Conservation (phyloP, 2,329 filamentous ascomycete genomes). For the Cercospora janseana region DNA sequence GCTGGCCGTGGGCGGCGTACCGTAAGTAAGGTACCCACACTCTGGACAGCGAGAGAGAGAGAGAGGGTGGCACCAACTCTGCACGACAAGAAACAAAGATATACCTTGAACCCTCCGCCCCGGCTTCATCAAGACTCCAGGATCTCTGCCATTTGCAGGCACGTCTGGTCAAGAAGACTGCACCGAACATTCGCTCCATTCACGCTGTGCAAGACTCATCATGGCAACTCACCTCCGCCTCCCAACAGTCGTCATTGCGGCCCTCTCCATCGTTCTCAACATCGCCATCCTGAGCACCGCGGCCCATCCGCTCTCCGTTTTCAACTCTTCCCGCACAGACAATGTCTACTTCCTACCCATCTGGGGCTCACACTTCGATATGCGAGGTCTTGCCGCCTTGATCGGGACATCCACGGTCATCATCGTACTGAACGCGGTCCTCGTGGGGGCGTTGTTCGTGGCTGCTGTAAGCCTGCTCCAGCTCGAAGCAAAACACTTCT, state of each 20-base stretch:
- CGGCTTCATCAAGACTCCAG: no score
- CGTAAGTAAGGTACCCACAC: no score
- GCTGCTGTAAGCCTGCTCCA: conserved; percentile 19
- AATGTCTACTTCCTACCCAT: conserved; percentile 51
- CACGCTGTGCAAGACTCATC: neutral
- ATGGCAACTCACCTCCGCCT: conserved; percentile 28
- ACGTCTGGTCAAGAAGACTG: no score
- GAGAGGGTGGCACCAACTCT: no score
- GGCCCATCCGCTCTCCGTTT: conserved; percentile 45
- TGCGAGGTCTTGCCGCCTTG: conserved; percentile 43
- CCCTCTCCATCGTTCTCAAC: conserved; percentile 40
- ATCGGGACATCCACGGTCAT: conserved; percentile 42
- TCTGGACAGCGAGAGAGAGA: neutral
- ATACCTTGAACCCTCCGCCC: no score
- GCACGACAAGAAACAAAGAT: neutral
- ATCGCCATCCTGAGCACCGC: conserved; percentile 46
- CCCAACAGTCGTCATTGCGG: conserved; percentile 28
- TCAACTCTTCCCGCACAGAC: conserved; percentile 42
- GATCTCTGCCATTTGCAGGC: no score
- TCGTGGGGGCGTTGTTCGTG: conserved; percentile 42
- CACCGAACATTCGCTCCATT: no score
- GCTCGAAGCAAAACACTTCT: no score
- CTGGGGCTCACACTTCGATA: conserved; percentile 50
- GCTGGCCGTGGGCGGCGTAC: no score
- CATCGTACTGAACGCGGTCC: conserved; percentile 39